Percentiles rank a stretch among this genome's conserved stretches.
Evolutionary conservation across 176 grass and related monocot species (phyloP).

Genomic region (Melocanna baccifera): DNA sequence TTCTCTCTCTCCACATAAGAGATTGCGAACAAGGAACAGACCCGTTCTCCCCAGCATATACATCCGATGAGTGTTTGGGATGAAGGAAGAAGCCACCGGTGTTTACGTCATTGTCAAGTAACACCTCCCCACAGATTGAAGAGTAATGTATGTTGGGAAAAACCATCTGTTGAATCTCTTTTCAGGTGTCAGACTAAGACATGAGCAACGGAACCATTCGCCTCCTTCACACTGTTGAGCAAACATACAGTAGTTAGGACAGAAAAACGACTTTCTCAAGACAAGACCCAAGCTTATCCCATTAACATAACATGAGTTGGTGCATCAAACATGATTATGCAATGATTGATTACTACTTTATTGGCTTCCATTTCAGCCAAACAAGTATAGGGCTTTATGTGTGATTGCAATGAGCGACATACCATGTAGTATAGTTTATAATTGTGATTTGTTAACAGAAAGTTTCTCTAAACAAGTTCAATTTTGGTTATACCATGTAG

Average conservation of each 20-base stretch:
- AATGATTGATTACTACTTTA: background rate
- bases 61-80: background rate
- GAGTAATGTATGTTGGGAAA: slow-evolving; percentile 35
- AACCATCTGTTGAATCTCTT: slow-evolving; percentile 60
- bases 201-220: slow-evolving; percentile 51
- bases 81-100: background rate
- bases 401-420: background rate
- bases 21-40: background rate
- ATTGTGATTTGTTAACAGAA: background rate
- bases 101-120: background rate
- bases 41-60: background rate
- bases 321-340: background rate
- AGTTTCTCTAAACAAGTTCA: background rate
- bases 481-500: background rate
- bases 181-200: slow-evolving; percentile 39
- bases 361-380: too few relatives aligned
- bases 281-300: background rate
- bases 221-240: slow-evolving; percentile 51
- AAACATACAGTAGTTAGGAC: slow-evolving; percentile 21
- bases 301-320: background rate
- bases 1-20: background rate
- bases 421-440: background rate
- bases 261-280: background rate
- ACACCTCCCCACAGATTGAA: slow-evolving; percentile 4
- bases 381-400: background rate